Base-by-base conservation (phyloP, 2,329 filamentous ascomycete species). In the Scedosporium boydii region DNA sequence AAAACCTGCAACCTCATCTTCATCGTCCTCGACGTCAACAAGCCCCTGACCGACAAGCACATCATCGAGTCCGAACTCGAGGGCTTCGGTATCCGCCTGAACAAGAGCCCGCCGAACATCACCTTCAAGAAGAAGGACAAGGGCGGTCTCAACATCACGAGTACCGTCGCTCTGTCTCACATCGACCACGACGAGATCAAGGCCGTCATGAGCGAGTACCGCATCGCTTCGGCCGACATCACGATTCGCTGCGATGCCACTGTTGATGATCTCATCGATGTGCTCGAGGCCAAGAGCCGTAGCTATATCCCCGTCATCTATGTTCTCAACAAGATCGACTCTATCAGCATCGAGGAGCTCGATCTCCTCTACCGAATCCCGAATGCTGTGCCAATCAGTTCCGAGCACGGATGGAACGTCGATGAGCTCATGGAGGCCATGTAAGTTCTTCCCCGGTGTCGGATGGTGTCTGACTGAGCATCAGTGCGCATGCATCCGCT, bases 121-220 rank as follows among this genome's bases (percentile, higher is more conserved):
- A 90, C 95, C n/a, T 96, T 97, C 82, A 96, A 88, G 78, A 99
- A 99, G 82, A 99, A 99, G 82, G 95, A 99, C 77, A 98, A 98
- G 79, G 95, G 95, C 68, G 95, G 95, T 42, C 86, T 99, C 72
- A 93, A 90, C 71, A 95, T 99, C 72, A 96, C 93, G n/a, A 95
- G 86, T 76, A 99, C 95, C 2, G 88, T 95, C 55, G 91, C 93
- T 4, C 80, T 99, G 68, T 89, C 89, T 26, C 91, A 99, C 76
- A 96, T 99, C 71, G 90, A 95, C 74, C 83, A 92, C 68, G 95
- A 96, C 71, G 95, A 99, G 80, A 96, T 99, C 81, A 96, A 91
- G 79, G 95, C 95, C 61, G 95, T 99, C 68, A 93, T 99, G 91
- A 87, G 83, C 77, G 95, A 99, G 76, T 99, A 99, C 77, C 90